A percentile compares a stretch with the other conserved stretches of the same genome.
phyloP scores from a whole-genome alignment of 495 filamentous ascomycete species.

The Hyaloscypha bicolor region DNA sequence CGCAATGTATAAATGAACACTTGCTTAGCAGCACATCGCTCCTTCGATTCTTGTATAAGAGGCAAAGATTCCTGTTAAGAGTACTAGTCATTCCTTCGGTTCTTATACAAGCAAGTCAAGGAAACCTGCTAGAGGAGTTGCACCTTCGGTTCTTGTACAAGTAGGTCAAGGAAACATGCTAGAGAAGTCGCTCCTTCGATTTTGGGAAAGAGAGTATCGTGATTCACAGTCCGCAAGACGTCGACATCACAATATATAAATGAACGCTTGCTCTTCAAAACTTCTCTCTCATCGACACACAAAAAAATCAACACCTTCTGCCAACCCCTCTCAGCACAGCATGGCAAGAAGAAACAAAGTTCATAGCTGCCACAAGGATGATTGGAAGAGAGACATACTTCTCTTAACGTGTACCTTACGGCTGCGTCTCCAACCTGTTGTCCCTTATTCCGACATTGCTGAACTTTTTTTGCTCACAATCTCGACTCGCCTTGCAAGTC shows the following conservation, averaged over 20 bases:
- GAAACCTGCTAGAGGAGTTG: no score
- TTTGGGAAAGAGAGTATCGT: no score
- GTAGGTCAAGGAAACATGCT: no score
- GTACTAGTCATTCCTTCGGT: no score
- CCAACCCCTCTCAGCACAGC: conserved; percentile 73
- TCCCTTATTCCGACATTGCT: conserved; percentile 16
- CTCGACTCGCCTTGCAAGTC: background rate
- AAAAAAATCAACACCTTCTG: conserved; percentile 48
- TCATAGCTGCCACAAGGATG: background rate
- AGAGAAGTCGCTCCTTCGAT: no score
- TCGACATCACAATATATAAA: background rate
- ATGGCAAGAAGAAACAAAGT: conserved; percentile 14
- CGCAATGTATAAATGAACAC: no score
- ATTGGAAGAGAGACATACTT: conserved; percentile 19
- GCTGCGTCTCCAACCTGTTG: conserved; percentile 9
- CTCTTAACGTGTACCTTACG: conserved; percentile 21
- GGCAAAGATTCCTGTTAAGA: no score
- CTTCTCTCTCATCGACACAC: background rate
- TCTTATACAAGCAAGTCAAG: no score
- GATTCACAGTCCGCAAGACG: no score
- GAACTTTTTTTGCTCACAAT: background rate
- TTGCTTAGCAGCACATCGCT: no score
- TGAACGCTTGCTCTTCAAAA: background rate
- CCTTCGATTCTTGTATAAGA: no score
- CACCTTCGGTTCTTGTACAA: no score